Percentiles rank a stretch among this genome's conserved stretches.
These are phyloP conservation scores for Coemansia sp. DNA, from an alignment of 192 early-diverging fungal genomes.

Conservation along the genomic window DNA sequence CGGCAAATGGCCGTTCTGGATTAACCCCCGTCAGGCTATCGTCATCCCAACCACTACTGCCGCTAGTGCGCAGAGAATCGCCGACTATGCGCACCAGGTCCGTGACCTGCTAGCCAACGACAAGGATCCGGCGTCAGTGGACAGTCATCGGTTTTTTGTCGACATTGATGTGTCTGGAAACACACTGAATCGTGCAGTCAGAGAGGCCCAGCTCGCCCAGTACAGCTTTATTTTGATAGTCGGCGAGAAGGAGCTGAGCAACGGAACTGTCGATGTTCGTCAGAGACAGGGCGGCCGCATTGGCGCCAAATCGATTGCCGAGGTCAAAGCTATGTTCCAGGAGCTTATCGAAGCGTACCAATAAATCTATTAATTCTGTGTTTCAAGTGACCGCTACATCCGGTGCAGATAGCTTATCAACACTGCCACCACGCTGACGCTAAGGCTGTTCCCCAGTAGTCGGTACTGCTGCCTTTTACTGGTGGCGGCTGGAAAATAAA, in stretches of 20 bases:
- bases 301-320: constrained; percentile 58
- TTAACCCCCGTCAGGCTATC: constrained; percentile 84
- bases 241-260: constrained; percentile 71
- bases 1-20: constrained; percentile 94
- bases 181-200: constrained; percentile 69
- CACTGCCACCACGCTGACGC: constrained; percentile 72
- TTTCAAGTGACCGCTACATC: constrained; percentile 19
- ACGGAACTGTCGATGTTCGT: constrained; percentile 70
- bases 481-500: constrained; percentile 67
- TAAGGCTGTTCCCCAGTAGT: constrained; percentile 90
- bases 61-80: constrained; percentile 51
- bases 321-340: constrained; percentile 59
- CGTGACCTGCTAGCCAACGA: constrained; percentile 33
- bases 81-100: constrained; percentile 66
- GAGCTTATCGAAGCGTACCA: constrained; percentile 45
- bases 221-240: constrained; percentile 89
- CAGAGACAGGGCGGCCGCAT: constrained; percentile 58
- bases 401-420: constrained; percentile 65
- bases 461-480: constrained; percentile 73
- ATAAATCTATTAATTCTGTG: constrained; percentile 9
- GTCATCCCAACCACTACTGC: constrained; percentile 61
- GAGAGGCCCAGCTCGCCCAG: constrained; percentile 72
- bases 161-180: constrained; percentile 69
- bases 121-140: constrained; percentile 38
- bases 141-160: constrained; percentile 68